Conservation (phyloP, 495 filamentous ascomycete species). For the Podospora pseudoanserina region DNA sequence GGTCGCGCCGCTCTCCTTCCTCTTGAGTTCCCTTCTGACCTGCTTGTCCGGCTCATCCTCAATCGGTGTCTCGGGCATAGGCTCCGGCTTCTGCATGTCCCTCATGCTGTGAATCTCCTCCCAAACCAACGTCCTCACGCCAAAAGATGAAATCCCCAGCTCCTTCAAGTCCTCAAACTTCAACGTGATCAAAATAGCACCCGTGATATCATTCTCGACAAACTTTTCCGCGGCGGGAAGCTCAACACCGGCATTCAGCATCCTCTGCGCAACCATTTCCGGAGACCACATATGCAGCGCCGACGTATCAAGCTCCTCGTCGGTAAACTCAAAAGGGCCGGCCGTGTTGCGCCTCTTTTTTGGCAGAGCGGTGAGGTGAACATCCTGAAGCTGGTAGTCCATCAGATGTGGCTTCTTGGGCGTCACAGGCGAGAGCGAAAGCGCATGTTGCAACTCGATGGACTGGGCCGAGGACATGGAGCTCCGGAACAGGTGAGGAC, state of each 20-base stretch:
- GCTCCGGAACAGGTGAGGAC: conserved; percentile 83
- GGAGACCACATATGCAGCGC: conserved; percentile 64
- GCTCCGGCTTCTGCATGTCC: conserved; percentile 54
- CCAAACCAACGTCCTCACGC: conserved; percentile 83
- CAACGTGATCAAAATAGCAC: conserved; percentile 75
- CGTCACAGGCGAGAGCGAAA: conserved; percentile 63
- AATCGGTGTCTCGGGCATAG: conserved; percentile 53
- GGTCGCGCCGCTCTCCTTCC: conserved; percentile 35
- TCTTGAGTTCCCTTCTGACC: conserved; percentile 39
- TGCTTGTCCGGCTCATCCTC: conserved; percentile 49
- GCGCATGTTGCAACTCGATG: conserved; percentile 56
- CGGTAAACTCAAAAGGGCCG: conserved; percentile 47
- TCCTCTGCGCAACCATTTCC: conserved; percentile 74
- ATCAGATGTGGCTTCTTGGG: conserved; percentile 39
- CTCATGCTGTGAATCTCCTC: conserved; percentile 71
- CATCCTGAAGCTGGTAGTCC: conserved; percentile 34
- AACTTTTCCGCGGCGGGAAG: conserved; percentile 74
- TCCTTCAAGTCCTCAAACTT: conserved; percentile 92
- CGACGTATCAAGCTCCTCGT: conserved; percentile 53
- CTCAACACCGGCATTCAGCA: conserved; percentile 70
- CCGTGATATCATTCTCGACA: conserved; percentile 84
- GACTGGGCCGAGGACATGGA: conserved; percentile 48
- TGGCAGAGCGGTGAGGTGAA: conserved; percentile 34
- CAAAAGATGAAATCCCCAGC: conserved; percentile 88
- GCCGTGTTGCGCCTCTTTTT: conserved; percentile 28